Evolutionary conservation across 208 protist species (phyloP), one percentile per base, ranked within the genome.

Genomic region (Leishmania tropica): DNA sequence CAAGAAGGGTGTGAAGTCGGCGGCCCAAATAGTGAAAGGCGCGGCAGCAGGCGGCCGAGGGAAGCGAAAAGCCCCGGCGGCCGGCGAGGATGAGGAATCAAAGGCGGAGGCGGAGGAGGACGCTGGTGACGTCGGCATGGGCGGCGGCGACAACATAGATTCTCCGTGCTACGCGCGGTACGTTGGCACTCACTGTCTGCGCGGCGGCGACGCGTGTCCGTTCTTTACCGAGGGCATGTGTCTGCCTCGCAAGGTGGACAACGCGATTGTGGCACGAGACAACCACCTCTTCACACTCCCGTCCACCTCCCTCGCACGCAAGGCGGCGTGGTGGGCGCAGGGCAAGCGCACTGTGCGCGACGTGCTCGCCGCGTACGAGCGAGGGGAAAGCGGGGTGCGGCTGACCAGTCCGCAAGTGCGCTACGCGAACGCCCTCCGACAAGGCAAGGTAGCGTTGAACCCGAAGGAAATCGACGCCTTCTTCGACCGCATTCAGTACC

Each of bases 241-340:
- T 78, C 88, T 97, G 24, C 94, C 94, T 5, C 87, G 92, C 56
- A 90, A 91, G 64, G 89, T 94, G 62, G 87, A 91, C 4, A 82
- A 95, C 70, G 88, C 94, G n/a, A 31, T 97, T 13, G 45, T 68
- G 19, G 83, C 72, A 11, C 62, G 80, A 31, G 93, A 97, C 88
- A 96, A 97, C 79, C 94, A 97, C 84, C 89, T 97, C 83, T 97
- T 97, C 88, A 96, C 92, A 15, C 62, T 96, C 31, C 94, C 94
- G 24, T 95, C 89, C 48, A 92, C 90, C 28, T 81, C 93, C 2
- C 84, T 96, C 28, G 78, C 85, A 11, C 91, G 91, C 48, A 97
- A 97, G 83, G 87, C 87, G 64, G 79, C 77, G 73, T 96, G 93
- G 94, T 97, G 94, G 94, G 78, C 76, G 17, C 88, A 95, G 60